These are phyloP conservation scores for Agrocybe chaxingu DNA, from an alignment of 768 basidiomycete genomes.

Conservation along the genomic window DNA sequence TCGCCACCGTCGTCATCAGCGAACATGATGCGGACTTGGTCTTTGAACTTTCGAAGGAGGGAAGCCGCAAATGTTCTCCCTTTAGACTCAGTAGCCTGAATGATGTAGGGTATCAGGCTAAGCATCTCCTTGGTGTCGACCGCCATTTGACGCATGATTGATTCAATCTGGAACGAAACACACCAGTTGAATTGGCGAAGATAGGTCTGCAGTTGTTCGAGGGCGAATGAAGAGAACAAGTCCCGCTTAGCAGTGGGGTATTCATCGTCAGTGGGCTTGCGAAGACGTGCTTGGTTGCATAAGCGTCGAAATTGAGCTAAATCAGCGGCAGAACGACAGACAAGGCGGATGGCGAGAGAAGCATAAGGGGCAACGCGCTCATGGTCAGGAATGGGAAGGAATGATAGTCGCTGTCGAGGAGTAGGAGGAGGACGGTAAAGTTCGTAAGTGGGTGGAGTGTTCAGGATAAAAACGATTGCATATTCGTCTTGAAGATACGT, in stretches of 20 bases:
- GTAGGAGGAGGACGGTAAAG: neutral
- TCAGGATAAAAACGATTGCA: conserved; percentile 41
- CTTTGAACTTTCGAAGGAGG: conserved; percentile 39
- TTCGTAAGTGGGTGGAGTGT: conserved; percentile 27
- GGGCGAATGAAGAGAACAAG: conserved; percentile 38
- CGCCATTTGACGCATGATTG: conserved; percentile 31
- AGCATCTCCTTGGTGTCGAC: conserved; percentile 55
- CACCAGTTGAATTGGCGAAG: conserved; percentile 38
- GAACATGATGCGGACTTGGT: conserved; percentile 20
- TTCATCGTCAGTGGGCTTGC: conserved; percentile 28
- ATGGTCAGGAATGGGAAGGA: conserved; percentile 39
- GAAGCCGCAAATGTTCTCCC: conserved; percentile 33
- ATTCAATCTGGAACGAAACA: conserved; percentile 62
- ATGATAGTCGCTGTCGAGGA: conserved; percentile 32
- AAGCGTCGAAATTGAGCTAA: conserved; percentile 36
- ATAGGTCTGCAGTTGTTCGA: conserved; percentile 29
- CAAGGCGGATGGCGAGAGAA: conserved; percentile 49
- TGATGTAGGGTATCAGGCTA: conserved; percentile 32
- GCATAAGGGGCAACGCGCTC: conserved; percentile 45
- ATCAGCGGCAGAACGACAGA: conserved; percentile 34
- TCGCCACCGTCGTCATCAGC: conserved; percentile 23
- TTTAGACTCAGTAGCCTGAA: conserved; percentile 21
- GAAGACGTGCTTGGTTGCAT: conserved; percentile 34
- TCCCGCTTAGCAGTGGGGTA: conserved; percentile 36
- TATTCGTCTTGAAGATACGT: conserved; percentile 26